Conservation (phyloP, 441 rosid species). For the Cnidoscolus chayamansa region DNA sequence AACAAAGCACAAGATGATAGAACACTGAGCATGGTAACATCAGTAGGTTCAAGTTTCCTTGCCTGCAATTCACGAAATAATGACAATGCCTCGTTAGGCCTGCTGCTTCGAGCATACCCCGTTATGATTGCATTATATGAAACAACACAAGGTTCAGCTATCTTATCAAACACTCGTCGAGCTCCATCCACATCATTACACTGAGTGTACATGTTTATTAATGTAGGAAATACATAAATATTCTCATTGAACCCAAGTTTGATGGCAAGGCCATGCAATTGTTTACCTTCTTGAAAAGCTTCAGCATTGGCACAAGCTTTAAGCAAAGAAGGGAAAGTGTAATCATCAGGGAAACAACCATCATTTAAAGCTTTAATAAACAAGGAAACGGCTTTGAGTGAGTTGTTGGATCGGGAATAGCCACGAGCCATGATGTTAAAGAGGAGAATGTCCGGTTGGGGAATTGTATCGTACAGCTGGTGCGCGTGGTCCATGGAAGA, state of each 20-base stretch:
- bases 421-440: constrained; percentile 67
- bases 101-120: constrained; percentile 51
- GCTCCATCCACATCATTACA: constrained; percentile 62
- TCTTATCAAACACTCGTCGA: constrained; percentile 54
- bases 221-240: constrained; percentile 53
- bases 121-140: constrained; percentile 66
- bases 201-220: constrained; percentile 65
- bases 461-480: constrained; percentile 54
- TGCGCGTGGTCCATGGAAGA: constrained; percentile 59
- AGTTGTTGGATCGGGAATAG: constrained; percentile 49
- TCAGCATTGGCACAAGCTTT: constrained; percentile 58
- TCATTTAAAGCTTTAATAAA: constrained; percentile 36
- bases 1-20: constrained; percentile 68
- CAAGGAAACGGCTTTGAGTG: constrained; percentile 45
- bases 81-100: constrained; percentile 74
- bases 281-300: constrained; percentile 65
- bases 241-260: constrained; percentile 53
- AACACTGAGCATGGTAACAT: constrained; percentile 67
- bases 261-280: constrained; percentile 58
- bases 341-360: constrained; percentile 53
- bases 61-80: constrained; percentile 68
- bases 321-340: constrained; percentile 64
- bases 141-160: constrained; percentile 57
- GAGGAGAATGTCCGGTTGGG: constrained; percentile 47
- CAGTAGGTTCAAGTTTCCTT: constrained; percentile 50